Evolutionary conservation across 2,329 filamentous ascomycete species (phyloP).

Genomic region (Sarocladium brachiariae): DNA sequence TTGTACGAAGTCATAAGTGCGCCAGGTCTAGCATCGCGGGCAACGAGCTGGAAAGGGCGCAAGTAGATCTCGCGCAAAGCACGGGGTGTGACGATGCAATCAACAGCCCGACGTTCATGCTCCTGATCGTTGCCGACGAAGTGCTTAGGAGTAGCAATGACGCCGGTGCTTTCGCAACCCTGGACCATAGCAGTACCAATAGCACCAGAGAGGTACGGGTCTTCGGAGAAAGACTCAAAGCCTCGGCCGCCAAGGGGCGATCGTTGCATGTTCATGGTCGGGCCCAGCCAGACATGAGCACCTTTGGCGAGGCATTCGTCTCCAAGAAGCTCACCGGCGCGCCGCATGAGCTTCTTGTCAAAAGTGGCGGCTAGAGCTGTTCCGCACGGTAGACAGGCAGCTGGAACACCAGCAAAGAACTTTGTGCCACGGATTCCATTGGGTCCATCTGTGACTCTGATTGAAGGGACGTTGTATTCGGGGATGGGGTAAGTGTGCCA

Average conservation of each 20-base stretch:
- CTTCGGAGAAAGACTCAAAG: constrained; percentile 41
- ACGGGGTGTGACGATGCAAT: constrained; percentile 23
- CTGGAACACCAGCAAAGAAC: constrained; percentile 21
- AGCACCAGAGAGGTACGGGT: constrained; percentile 38
- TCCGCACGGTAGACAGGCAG: constrained; percentile 25
- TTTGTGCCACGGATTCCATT: constrained; percentile 28
- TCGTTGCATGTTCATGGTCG: constrained; percentile 45
- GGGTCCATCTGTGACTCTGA: constrained; percentile 44
- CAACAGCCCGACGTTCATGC: constrained; percentile 22
- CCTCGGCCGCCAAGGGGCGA: constrained; percentile 40
- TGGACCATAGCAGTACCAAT: constrained; percentile 35
- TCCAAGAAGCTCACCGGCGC: constrained; percentile 52
- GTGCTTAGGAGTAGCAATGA: constrained; percentile 39
- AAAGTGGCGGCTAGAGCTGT: constrained; percentile 52
- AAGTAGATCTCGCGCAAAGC: constrained; percentile 34
- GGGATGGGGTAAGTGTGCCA: constrained; percentile 61
- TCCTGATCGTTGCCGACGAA: constrained; percentile 38
- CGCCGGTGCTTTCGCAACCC: constrained; percentile 35
- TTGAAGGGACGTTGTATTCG: constrained; percentile 53
- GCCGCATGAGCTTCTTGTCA: constrained; percentile 48
- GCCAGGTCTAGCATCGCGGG: constrained; percentile 33
- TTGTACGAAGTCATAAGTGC: constrained; percentile 42
- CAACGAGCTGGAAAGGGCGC: constrained; percentile 37
- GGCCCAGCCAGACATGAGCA: constrained; percentile 64
- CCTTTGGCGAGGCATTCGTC: constrained; percentile 51